phyloP scores from a whole-genome alignment of 225 moss, liverwort and hornwort species.

The Polytrichum formosum region DNA sequence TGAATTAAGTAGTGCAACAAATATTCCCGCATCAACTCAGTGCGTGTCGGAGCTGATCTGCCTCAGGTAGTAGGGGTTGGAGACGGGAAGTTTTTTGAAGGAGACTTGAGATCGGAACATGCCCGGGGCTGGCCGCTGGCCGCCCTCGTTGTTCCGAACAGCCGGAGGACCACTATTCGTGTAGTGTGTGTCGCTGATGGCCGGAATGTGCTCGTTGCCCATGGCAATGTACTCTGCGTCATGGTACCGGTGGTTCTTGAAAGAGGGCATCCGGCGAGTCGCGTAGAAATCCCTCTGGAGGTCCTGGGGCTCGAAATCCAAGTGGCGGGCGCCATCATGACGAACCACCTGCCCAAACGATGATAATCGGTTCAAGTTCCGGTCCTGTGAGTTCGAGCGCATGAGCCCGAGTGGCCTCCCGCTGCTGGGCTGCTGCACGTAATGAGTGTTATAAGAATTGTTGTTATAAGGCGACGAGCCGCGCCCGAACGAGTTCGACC shows the following conservation, averaged over 20 bases:
- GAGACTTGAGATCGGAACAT: slow-evolving; percentile 26
- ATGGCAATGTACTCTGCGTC: slow-evolving; percentile 38
- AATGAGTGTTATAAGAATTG: no score
- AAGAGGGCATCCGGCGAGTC: slow-evolving; percentile 34
- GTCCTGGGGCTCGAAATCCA: slow-evolving; percentile 13
- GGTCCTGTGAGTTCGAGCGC: slow-evolving; percentile 31
- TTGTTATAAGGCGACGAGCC: no score
- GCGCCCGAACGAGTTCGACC: slow-evolving; percentile 39
- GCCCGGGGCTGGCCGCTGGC: slow-evolving; percentile 5
- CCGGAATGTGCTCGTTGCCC: slow-evolving; percentile 21
- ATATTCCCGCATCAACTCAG: no score
- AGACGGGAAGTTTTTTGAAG: slow-evolving; percentile 25
- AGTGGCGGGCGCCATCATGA: background rate
- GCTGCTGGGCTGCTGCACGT: no score
- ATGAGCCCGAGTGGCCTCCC: background rate
- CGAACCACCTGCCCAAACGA: slow-evolving; percentile 19
- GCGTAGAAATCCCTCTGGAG: slow-evolving; percentile 5
- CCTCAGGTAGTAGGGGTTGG: slow-evolving; percentile 32
- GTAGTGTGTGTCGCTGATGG: slow-evolving; percentile 18
- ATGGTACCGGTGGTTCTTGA: slow-evolving; percentile 34
- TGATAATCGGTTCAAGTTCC: slow-evolving; percentile 19
- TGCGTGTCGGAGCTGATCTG: slow-evolving; percentile 24
- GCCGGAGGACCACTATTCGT: background rate
- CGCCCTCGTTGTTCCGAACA: slow-evolving; percentile 1
- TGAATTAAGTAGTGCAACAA: no score